Percentiles rank a stretch among this genome's conserved stretches.
Conservation (phyloP, 352 stramenopile genomes). For the Halophytophthora batemanensis region DNA sequence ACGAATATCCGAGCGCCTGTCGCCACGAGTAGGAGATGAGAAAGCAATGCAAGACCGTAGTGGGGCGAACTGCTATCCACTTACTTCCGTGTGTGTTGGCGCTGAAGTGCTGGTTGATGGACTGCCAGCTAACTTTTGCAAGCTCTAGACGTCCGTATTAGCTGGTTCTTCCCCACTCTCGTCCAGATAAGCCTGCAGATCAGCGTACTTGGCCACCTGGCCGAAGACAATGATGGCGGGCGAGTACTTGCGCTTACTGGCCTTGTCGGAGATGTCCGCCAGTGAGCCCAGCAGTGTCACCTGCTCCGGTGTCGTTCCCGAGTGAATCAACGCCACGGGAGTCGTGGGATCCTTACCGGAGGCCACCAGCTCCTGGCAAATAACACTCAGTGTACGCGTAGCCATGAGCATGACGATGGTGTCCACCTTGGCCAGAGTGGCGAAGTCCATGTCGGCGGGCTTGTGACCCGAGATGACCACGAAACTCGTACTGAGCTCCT, state of each 20-base stretch:
- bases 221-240: conserved; percentile 69
- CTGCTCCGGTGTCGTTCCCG: conserved; percentile 55
- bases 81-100: conserved; percentile 2
- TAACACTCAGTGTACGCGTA: conserved; percentile 46
- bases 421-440: conserved; percentile 39
- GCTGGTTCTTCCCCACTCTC: conserved; percentile 34
- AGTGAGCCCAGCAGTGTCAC: conserved; percentile 48
- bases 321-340: conserved; percentile 60
- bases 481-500: conserved; percentile 58
- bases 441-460: conserved; percentile 64
- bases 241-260: conserved; percentile 56
- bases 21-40: too few species aligned
- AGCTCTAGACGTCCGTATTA: conserved; percentile 28
- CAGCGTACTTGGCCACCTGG: conserved; percentile 52
- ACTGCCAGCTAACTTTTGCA: neutral
- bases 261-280: conserved; percentile 44
- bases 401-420: conserved; percentile 63
- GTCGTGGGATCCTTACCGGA: conserved; percentile 34
- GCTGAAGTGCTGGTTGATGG: neutral
- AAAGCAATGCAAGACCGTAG: neutral
- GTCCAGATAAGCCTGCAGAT: conserved; percentile 53
- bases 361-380: conserved; percentile 42
- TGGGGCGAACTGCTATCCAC: neutral
- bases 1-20: too few species aligned
- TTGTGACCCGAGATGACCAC: conserved; percentile 70